Evolutionary conservation across 495 filamentous ascomycete species (phyloP).

Genomic region (Ramalina peruviana): DNA sequence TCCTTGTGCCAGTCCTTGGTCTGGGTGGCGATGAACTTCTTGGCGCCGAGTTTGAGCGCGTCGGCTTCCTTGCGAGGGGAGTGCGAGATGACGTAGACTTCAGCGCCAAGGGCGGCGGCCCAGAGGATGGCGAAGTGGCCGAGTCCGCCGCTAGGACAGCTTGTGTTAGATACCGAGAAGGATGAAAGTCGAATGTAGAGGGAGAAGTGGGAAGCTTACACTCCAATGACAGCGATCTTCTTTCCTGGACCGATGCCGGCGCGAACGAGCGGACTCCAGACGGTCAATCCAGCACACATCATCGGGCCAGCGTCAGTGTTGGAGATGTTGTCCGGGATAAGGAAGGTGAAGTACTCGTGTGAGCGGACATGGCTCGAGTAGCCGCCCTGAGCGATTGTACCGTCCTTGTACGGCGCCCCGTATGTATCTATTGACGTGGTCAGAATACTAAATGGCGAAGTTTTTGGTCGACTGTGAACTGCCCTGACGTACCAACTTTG

Average conservation of each 20-base stretch:
- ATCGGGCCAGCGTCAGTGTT: slow-evolving; percentile 63
- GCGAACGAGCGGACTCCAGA: slow-evolving; percentile 59
- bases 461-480: too few species aligned
- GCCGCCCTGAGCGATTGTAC: slow-evolving; percentile 49
- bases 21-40: slow-evolving; percentile 54
- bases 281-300: slow-evolving; percentile 79
- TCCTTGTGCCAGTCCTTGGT: slow-evolving; percentile 51
- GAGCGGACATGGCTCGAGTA: slow-evolving; percentile 58
- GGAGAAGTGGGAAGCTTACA: slow-evolving; percentile 18
- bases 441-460: neutral
- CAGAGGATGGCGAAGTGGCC: slow-evolving; percentile 63
- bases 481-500: slow-evolving; percentile 28
- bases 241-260: slow-evolving; percentile 12
- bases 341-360: slow-evolving; percentile 57
- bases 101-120: slow-evolving; percentile 55
- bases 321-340: slow-evolving; percentile 61
- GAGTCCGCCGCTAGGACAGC: slow-evolving; percentile 43
- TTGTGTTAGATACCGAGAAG: slow-evolving; percentile 13
- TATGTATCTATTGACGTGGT: slow-evolving; percentile 40
- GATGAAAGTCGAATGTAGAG: neutral
- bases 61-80: slow-evolving; percentile 55
- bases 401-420: slow-evolving; percentile 46
- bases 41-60: slow-evolving; percentile 53
- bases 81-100: slow-evolving; percentile 57
- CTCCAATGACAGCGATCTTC: slow-evolving; percentile 39